Base-by-base conservation (phyloP, 2,329 filamentous ascomycete genomes). In the Colletotrichum sp. region DNA sequence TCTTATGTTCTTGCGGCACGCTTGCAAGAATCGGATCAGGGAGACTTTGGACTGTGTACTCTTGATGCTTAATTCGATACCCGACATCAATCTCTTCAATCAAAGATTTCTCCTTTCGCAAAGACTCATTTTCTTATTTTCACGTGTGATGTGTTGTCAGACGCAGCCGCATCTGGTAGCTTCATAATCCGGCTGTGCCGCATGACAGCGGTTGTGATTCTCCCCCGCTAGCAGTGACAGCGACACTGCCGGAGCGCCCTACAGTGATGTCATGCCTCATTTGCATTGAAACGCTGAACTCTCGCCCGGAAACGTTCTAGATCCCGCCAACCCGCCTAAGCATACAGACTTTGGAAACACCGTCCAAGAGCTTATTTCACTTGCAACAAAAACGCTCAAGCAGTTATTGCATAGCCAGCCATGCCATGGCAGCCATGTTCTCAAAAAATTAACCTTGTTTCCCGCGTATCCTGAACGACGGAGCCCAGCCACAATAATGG, bases 61-160 rank as follows among this genome's bases (percentile, higher is more conserved):
- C 59, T 68, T 59, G 52, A 71, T 67, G 72, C 71, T 76, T 76
- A 75, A 76, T 76, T 76, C 75, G 75, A 76, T 76, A 76, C 75
- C 75, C 75, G 65, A 75, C 60, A 76, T 75, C 75, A 75, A 76
- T 75, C 71, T 75, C 60, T 75, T 71, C 63, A 73, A 59, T 52
- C 32, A 63, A 64, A 24, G n/a, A 24, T 2, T 16, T 62, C 16
- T 26, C 24, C 15, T 63, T 8, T 28, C 18, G 8, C 39, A 30
- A 6, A 24, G 13, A 9, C 13, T 24, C 6, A 5, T 15, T 6
- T 18, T 13, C 8, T 24, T 4, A 12, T 15, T 21, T 60, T 10
- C 21, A 21, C 2, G 44, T 13, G 36, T 36, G 28, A 55, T 55
- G 26, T 21, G n/a, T 24, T 52, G n/a, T 68, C 65, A 55, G n/a